Evolutionary conservation across 768 basidiomycete genomes (phyloP), one percentile per base, ranked within the genome.

Genomic region (Coprinopsis cinerea): DNA sequence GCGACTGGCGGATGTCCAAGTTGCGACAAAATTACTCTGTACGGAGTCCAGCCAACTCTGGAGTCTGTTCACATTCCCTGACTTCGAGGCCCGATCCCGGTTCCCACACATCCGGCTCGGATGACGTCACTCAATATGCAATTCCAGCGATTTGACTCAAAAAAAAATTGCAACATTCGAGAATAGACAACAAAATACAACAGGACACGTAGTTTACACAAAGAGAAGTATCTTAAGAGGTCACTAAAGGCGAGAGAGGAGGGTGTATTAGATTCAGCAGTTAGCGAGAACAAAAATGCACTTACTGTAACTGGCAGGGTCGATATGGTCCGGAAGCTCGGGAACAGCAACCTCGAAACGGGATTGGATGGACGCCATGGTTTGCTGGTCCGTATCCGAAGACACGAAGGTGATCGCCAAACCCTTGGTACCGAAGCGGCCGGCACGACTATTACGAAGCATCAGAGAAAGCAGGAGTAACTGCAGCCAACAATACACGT

Each of bases 341-440:
- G 94, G 85, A 35, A 99, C 92, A 26, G 92, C 93, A 25, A 99
- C 95, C 64, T 97, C 95, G 73, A 99, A 99, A 57, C 96, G 73
- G 34, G 90, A 83, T 68, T 99, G 96, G 59, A 99, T 98, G 23
- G 86, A 80, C 34, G 84, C 77, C 84, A 99, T 89, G 52, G 99
- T 94, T 67, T 91, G 88, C 64, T 89, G 83, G 62, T 99, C 96
- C 53, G 76, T 81, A 46, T 97, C 94, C 17, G 86, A 89, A 3
- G 95, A 83, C 35, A 97, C 90, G 62, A 95, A 99, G 1, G 94
- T 97, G 66, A 98, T 90, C 15, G 95, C 94, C 37, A 99, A 85
- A 78, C 96, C 96, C 70, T 98, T 98, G 27, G 96, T 99, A 57
- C 96, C 96, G 69, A 99, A 99, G 54, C 96, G 92, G 57, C 96